A percentile compares a stretch with the other conserved stretches of the same genome.
Conservation (phyloP, 1,284 basidiomycete species). For the Heterobasidion annosum region DNA sequence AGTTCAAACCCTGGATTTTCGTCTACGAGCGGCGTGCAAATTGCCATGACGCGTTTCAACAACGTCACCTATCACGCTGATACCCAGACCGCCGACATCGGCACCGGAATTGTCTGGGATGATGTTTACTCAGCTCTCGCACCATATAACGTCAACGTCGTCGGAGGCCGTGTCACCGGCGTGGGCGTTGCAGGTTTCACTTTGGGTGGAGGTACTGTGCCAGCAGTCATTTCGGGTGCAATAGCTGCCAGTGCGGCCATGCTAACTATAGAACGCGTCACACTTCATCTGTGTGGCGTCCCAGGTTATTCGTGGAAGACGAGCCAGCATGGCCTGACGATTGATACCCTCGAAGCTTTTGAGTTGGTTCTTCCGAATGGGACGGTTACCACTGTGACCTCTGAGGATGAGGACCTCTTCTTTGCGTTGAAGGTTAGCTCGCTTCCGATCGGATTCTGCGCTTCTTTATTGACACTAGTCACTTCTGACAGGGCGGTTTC, state of each 20-base stretch:
- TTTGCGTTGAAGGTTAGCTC: constrained; percentile 5
- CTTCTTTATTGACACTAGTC: not conserved
- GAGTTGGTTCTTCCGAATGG: constrained; percentile 15
- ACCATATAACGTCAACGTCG: constrained; percentile 14
- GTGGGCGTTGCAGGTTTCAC: constrained; percentile 18
- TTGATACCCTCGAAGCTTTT: constrained; percentile 13
- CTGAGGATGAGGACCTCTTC: constrained; percentile 6
- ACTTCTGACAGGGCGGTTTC: constrained; percentile 4
- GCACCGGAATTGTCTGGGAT: constrained; percentile 20
- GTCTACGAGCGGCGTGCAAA: constrained; percentile 21
- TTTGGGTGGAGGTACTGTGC: constrained; percentile 13
- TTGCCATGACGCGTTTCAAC: constrained; percentile 18
- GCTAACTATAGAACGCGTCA: no score
- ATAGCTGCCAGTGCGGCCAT: not conserved
- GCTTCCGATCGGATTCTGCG: not conserved
- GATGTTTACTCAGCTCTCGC: constrained; percentile 18
- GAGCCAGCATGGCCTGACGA: constrained; percentile 12
- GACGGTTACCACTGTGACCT: constrained; percentile 10
- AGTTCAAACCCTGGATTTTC: constrained; percentile 16
- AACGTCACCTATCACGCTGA: constrained; percentile 9
- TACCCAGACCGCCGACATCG: constrained; percentile 13
- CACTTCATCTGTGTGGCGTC: no score
- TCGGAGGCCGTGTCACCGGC: constrained; percentile 19
- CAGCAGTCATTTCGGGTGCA: not conserved
- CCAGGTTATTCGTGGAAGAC: constrained; percentile 15